Conservation (phyloP, 192 early-diverging fungal species). For the Mortierella hygrophila region DNA sequence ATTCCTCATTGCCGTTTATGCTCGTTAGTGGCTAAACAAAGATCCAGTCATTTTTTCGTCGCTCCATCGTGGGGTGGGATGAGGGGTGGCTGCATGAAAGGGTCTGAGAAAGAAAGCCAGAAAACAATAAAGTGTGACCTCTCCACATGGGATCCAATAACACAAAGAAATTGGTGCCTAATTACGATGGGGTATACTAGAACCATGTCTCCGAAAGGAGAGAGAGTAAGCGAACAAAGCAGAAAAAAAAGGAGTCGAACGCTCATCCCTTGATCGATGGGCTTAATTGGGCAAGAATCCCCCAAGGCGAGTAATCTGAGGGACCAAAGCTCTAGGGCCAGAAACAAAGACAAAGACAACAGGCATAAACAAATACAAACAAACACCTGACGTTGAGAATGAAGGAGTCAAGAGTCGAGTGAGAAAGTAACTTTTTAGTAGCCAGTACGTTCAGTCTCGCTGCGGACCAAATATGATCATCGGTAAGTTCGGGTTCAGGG, state of each 20-base stretch:
- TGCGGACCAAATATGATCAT: not conserved
- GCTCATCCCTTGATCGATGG: too few relatives aligned
- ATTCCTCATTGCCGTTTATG: not conserved
- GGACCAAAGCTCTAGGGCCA: not conserved
- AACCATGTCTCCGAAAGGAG: not conserved
- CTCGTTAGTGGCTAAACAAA: too few relatives aligned
- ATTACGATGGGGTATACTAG: not conserved
- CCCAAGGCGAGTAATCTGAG: not conserved
- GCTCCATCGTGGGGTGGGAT: too few relatives aligned
- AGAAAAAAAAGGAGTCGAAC: too few relatives aligned
- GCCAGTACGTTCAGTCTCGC: not conserved
- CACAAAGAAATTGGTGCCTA: not conserved
- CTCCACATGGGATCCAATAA: slow-evolving; percentile 2
- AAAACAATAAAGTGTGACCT: not conserved
- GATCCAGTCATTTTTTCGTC: too few relatives aligned
- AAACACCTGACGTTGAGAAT: not conserved
- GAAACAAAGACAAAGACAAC: not conserved
- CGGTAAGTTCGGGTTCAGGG: not conserved
- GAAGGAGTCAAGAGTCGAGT: not conserved
- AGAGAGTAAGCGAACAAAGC: not conserved
- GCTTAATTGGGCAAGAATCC: not conserved
- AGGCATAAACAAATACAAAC: not conserved
- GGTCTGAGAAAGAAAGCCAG: not conserved
- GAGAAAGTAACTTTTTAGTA: not conserved
- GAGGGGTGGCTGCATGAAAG: not conserved